These are phyloP conservation scores for Microstegium vimineum DNA, from an alignment of 176 grass and related monocot genomes.

Conservation along the genomic window DNA sequence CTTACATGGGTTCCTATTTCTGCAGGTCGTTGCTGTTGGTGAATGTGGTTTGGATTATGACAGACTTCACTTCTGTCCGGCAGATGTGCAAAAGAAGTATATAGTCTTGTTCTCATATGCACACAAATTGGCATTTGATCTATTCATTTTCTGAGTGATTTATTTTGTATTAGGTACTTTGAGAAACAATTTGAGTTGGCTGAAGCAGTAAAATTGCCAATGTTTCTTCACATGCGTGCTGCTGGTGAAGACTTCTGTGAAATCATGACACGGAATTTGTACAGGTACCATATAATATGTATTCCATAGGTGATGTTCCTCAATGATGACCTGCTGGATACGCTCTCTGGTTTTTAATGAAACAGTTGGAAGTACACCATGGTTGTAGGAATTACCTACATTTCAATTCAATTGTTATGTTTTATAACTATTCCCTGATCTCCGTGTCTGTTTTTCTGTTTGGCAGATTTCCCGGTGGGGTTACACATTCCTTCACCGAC, in stretches of 20 bases:
- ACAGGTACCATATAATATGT: slow-evolving; percentile 46
- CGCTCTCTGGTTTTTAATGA: background rate
- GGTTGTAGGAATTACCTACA: background rate
- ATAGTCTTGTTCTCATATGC: background rate
- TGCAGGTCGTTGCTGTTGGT: slow-evolving; percentile 88
- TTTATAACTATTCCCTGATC: background rate
- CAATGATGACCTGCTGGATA: background rate
- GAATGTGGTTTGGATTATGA: slow-evolving; percentile 99
- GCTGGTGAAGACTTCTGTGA: slow-evolving; percentile 91
- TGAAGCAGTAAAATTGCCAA: slow-evolving; percentile 75
- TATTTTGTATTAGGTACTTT: slow-evolving; percentile 67
- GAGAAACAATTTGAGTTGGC: slow-evolving; percentile 94
- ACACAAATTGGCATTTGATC: background rate
- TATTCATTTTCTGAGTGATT: slow-evolving; percentile 10
- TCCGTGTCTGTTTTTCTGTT: slow-evolving; percentile 9
- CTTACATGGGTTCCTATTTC: background rate
- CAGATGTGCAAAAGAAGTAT: slow-evolving; percentile 87
- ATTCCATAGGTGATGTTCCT: background rate
- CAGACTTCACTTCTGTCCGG: slow-evolving; percentile 86
- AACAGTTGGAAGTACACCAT: background rate
- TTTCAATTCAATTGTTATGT: background rate
- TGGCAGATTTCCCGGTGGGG: slow-evolving; percentile 71
- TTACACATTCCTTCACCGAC: slow-evolving; percentile 95
- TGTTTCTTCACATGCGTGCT: slow-evolving; percentile 99
- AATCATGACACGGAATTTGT: slow-evolving; percentile 60